Evolutionary conservation across 208 protist species (phyloP), one percentile per base, ranked within the genome.

Genomic region (Phytomonas sp.): DNA sequence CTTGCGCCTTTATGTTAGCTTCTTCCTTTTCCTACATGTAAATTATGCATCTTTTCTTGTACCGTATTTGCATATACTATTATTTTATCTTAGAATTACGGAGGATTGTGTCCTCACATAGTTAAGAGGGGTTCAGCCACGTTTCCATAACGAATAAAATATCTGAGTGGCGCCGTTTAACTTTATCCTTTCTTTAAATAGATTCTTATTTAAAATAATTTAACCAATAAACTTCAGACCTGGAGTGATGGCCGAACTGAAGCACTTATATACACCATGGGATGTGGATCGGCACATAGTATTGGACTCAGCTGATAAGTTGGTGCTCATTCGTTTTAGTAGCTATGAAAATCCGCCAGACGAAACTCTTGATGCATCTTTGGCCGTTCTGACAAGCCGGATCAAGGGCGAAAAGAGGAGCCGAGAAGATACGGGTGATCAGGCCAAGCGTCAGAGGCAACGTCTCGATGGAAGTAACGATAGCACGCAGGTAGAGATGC

Each of bases 241-340:
- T 16, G 60, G 30, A 34, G 60, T 63, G n/a, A 78, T 87, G 80
- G 60, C 76, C 19, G 81, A 79, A 31, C 62, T 92, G 34, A n/a
- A 69, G 52, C 80, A 75, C 29, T 52, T 94, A 63, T 71, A 79
- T 61, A 86, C 73, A n/a, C 87, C 89, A 12, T 94, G 89, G 87
- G 89, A 94, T 59, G 89, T 94, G 31, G 89, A 94, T 67, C 84
- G 89, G 2, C 83, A 80, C 66, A 94, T 94, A 66, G 89, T 94
- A 0, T 81, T 94, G 26, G 86, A 92, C 68, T 86, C 80, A 31
- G 81, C 79, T 12, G 89, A 94, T 19, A 94, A 90, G 73, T 73
- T 94, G 4, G 83, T 94, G 30, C 59, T 87, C 1, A 56, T 94
- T 0, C 89, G 89, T 40, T 93, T 94, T 70, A 94, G 89, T 74